phyloP scores from a whole-genome alignment of 1,284 basidiomycete species.

The Anthracocystis panici-leucophaei region DNA sequence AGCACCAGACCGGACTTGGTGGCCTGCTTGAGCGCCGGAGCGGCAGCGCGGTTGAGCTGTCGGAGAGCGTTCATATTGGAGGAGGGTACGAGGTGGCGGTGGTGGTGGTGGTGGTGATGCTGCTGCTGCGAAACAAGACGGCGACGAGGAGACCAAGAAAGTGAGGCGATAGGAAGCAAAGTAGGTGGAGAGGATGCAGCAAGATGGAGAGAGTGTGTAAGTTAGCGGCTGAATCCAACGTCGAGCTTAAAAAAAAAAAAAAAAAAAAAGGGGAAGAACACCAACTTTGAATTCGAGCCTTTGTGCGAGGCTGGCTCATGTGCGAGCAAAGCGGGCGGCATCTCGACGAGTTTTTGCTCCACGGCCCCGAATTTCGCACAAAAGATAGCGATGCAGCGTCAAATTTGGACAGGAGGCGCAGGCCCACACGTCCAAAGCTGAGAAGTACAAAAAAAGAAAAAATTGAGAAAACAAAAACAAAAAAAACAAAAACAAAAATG shows the following conservation, averaged over 20 bases:
- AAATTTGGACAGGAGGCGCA: too few species aligned
- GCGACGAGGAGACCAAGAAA: constrained; percentile 14
- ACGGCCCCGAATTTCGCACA: constrained; percentile 4
- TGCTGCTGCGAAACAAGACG: constrained; percentile 13
- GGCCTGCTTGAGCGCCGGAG: constrained; percentile 56
- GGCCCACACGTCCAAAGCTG: too few species aligned
- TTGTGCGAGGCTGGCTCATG: neutral
- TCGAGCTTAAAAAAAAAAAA: neutral
- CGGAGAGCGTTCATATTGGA: constrained; percentile 52
- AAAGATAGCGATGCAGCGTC: constrained; percentile 1
- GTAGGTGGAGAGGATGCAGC: constrained; percentile 2
- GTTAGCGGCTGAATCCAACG: neutral
- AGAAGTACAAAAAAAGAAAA: neutral
- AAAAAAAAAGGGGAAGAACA: constrained; percentile 3
- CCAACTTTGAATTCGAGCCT: neutral
- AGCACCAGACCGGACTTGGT: constrained; percentile 47
- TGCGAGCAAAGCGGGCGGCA: neutral
- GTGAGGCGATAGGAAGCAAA: constrained; percentile 21
- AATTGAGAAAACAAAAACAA: constrained; percentile 5
- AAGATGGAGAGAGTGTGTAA: neutral
- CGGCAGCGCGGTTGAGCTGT: constrained; percentile 52
- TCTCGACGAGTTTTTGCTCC: neutral
- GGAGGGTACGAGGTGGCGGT: neutral
- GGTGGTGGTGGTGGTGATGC: constrained; percentile 16
- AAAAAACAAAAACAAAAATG: neutral